A percentile compares a stretch with the other conserved stretches of the same genome.
Evolutionary conservation across 1,139 yeast genomes (phyloP).

Genomic region (Suhomyces bribrorum): DNA sequence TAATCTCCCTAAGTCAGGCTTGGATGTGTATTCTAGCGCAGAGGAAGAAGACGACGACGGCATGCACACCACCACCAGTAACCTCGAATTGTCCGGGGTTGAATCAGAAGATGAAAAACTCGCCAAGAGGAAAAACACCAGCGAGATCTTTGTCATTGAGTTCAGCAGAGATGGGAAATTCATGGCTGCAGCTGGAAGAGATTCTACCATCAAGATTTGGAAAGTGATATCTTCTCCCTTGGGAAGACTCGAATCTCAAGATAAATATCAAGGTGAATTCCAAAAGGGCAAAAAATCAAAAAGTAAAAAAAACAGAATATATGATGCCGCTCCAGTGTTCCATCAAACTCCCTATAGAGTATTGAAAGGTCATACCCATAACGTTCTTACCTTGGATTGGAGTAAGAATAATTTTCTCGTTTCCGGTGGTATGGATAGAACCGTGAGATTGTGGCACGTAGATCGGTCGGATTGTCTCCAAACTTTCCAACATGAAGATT

Average conservation of each 20-base stretch:
- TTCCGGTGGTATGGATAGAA: conserved; percentile 83
- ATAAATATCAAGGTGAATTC: conserved; percentile 4
- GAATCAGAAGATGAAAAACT: conserved; percentile 7
- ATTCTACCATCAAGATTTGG: conserved; percentile 69
- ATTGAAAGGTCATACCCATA: conserved; percentile 68
- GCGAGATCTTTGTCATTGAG: conserved; percentile 69
- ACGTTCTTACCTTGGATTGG: conserved; percentile 81
- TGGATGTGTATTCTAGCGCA: conserved; percentile 6
- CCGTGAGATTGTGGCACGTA: conserved; percentile 84
- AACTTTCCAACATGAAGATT: conserved; percentile 71
- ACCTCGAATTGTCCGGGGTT: not conserved
- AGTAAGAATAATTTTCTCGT: conserved; percentile 80
- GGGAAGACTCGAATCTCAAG: conserved; percentile 51
- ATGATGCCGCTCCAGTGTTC: conserved; percentile 73
- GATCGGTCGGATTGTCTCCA: conserved; percentile 65
- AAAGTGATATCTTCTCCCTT: conserved; percentile 72
- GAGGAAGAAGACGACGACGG: conserved; percentile 8
- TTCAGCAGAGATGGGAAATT: conserved; percentile 80
- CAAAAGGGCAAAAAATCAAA: conserved; percentile 15
- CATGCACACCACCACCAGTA: not conserved
- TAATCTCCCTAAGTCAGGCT: not conserved
- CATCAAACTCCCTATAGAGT: conserved; percentile 64
- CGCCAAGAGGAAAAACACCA: conserved; percentile 18
- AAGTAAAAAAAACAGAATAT: conserved; percentile 16
- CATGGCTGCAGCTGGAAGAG: conserved; percentile 83